These are phyloP conservation scores for Ceratobasidium sp. DNA, from an alignment of 1,284 basidiomycete genomes.

Conservation along the genomic window DNA sequence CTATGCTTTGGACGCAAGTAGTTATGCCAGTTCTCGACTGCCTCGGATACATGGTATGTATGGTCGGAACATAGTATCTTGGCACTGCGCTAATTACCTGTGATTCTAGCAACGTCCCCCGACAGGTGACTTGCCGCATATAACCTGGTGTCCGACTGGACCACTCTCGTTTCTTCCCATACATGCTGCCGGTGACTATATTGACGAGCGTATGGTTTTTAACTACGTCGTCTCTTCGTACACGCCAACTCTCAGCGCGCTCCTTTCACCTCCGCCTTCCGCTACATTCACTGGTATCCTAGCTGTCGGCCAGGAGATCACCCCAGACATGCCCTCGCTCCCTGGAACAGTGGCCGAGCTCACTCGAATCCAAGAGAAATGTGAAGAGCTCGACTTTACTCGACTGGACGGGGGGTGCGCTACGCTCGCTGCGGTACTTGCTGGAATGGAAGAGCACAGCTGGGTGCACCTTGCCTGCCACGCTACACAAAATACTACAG, in stretches of 20 bases:
- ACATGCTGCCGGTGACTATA: slow-evolving; percentile 31
- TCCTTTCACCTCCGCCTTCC: not conserved
- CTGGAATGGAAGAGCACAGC: slow-evolving; percentile 3
- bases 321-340: not conserved
- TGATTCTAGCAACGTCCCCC: not conserved
- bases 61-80: not conserved
- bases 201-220: not conserved
- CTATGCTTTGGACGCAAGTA: slow-evolving; percentile 11
- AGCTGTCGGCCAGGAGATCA: slow-evolving; percentile 19
- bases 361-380: not conserved
- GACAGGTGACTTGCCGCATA: not conserved
- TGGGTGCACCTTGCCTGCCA: no score
- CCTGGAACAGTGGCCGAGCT: slow-evolving; percentile 23
- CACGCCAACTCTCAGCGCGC: slow-evolving; percentile 17
- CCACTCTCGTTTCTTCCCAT: slow-evolving; percentile 28
- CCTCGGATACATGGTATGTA: slow-evolving; percentile 15
- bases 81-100: not conserved
- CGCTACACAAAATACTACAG: no score
- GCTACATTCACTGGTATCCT: not conserved
- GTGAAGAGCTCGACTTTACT: not conserved
- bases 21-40: slow-evolving; percentile 9
- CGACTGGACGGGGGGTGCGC: not conserved
- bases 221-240: slow-evolving; percentile 26
- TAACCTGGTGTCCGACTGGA: slow-evolving; percentile 33
- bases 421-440: not conserved